phyloP scores from a whole-genome alignment of 1,139 yeast genomes.

The Scheffersomyces titani region DNA sequence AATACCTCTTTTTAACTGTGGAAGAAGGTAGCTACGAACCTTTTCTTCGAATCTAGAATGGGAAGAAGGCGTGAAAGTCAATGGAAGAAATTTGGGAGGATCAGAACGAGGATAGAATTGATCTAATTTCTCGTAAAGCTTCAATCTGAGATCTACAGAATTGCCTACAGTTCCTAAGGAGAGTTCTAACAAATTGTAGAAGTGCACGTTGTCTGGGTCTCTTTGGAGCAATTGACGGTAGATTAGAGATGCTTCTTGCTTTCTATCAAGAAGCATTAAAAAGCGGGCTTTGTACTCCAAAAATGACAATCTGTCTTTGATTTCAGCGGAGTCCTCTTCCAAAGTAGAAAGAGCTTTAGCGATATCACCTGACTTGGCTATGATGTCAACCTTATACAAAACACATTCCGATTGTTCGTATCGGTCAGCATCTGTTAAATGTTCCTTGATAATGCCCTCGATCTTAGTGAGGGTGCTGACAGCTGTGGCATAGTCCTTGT shows the following conservation, averaged over 20 bases:
- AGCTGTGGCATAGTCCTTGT: slow-evolving; percentile 66
- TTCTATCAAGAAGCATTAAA: slow-evolving; percentile 37
- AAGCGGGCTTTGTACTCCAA: slow-evolving; percentile 71
- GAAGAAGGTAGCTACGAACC: slow-evolving; percentile 53
- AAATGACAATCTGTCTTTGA: slow-evolving; percentile 64
- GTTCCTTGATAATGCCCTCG: slow-evolving; percentile 71
- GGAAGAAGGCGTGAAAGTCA: slow-evolving; percentile 67
- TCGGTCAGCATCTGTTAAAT: slow-evolving; percentile 63
- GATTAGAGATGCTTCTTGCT: slow-evolving; percentile 64
- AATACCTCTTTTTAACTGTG: slow-evolving; percentile 74
- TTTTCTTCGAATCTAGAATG: slow-evolving; percentile 43
- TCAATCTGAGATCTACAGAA: slow-evolving; percentile 42
- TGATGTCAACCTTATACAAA: slow-evolving; percentile 69
- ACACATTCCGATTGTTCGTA: slow-evolving; percentile 81
- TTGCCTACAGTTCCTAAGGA: slow-evolving; percentile 49
- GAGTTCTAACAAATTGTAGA: slow-evolving; percentile 67
- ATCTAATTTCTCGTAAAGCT: slow-evolving; percentile 63
- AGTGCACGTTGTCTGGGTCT: slow-evolving; percentile 77
- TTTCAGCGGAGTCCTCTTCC: slow-evolving; percentile 51
- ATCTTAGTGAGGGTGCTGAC: slow-evolving; percentile 71
- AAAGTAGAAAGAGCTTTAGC: slow-evolving; percentile 64
- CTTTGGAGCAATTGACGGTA: slow-evolving; percentile 76
- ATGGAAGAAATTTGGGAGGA: slow-evolving; percentile 75
- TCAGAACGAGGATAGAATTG: slow-evolving; percentile 82
- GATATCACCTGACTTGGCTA: slow-evolving; percentile 65